These are phyloP conservation scores for Pichia occidentalis DNA, from an alignment of 805 yeast species.

Conservation along the genomic window DNA sequence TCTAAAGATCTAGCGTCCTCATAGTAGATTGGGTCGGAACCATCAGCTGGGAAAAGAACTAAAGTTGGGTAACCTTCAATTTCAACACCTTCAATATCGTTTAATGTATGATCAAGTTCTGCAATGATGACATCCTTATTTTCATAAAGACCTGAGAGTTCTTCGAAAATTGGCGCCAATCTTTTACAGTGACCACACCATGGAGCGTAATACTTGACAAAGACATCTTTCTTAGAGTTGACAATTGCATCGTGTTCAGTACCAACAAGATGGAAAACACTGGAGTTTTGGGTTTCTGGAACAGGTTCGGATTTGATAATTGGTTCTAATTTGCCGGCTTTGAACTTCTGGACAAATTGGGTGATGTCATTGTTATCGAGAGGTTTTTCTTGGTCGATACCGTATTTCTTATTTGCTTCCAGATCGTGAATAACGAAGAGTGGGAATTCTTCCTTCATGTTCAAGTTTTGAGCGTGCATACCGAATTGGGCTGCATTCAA, in stretches of 20 bases:
- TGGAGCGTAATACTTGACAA: slow-evolving; percentile 92
- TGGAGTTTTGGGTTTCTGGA: slow-evolving; percentile 74
- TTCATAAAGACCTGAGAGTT: slow-evolving; percentile 65
- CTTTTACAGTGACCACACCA: slow-evolving; percentile 98
- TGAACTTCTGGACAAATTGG: slow-evolving; percentile 56
- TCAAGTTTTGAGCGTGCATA: slow-evolving; percentile 78
- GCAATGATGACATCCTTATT: slow-evolving; percentile 64
- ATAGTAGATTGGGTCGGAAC: slow-evolving; percentile 58
- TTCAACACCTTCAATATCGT: slow-evolving; percentile 72
- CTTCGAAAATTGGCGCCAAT: slow-evolving; percentile 83
- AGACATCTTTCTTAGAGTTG: slow-evolving; percentile 56
- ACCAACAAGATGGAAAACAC: slow-evolving; percentile 70
- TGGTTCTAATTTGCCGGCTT: slow-evolving; percentile 61
- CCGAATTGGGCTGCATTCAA: slow-evolving; percentile 77
- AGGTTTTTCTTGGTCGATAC: slow-evolving; percentile 53
- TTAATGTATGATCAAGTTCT: slow-evolving; percentile 81
- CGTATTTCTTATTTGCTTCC: slow-evolving; percentile 64
- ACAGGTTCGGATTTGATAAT: slow-evolving; percentile 78
- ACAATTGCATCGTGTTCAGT: slow-evolving; percentile 70
- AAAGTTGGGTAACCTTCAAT: slow-evolving; percentile 92
- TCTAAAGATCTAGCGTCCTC: slow-evolving; percentile 70
- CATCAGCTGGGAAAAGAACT: slow-evolving; percentile 81
- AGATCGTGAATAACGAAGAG: slow-evolving; percentile 82
- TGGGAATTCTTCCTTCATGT: slow-evolving; percentile 82
- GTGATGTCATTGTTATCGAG: slow-evolving; percentile 49